Evolutionary conservation across 192 early-diverging fungal genomes (phyloP).

Genomic region (Neocallimastix lanati): DNA sequence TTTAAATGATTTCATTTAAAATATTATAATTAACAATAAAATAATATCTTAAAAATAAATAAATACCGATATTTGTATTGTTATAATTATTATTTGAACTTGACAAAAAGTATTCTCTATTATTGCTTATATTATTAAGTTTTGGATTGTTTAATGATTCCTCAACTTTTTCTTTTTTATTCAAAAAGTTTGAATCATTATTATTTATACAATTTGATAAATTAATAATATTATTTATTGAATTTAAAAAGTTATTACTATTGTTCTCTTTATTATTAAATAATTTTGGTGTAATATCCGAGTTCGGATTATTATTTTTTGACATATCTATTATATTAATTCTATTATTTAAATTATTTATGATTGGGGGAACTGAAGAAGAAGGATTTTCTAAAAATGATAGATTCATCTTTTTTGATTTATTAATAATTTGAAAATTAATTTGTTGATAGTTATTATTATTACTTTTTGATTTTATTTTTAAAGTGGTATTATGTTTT

Average conservation of each 20-base stretch:
- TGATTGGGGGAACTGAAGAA: not conserved
- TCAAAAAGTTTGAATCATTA: not conserved
- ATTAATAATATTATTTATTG: not conserved
- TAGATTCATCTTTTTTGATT: not conserved
- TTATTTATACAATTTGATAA: not conserved
- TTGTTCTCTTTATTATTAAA: not conserved
- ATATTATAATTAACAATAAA: too few species aligned
- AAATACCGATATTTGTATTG: not conserved
- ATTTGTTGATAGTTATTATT: too few species aligned
- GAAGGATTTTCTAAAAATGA: not conserved
- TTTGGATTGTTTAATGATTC: not conserved
- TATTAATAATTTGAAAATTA: not conserved
- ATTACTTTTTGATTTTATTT: not conserved
- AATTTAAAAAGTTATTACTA: not conserved
- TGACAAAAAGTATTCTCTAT: not conserved
- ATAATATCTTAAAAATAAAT: too few species aligned
- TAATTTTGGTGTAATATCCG: not conserved
- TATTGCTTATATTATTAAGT: not conserved
- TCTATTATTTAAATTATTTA: not conserved
- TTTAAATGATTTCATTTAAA: too few species aligned
- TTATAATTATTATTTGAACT: not conserved
- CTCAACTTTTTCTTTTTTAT: not conserved
- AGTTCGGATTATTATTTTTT: not conserved
- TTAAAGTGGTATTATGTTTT: not conserved
- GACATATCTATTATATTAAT: not conserved